phyloP scores from a whole-genome alignment of 257 asterid species.

The Solanum medicagineum region DNA sequence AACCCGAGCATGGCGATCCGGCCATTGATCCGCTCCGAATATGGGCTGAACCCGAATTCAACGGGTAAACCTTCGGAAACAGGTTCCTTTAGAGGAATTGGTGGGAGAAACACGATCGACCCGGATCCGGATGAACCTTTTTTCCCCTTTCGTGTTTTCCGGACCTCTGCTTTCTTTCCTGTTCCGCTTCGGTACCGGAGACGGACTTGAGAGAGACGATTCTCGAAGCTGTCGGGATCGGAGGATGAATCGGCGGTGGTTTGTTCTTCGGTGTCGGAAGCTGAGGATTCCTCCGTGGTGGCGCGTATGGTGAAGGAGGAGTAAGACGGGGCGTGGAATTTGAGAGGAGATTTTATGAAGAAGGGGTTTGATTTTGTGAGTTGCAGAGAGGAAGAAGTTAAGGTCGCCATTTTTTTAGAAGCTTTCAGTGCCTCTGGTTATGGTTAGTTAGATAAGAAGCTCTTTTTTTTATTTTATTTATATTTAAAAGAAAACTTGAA shows the following conservation, averaged over 20 bases:
- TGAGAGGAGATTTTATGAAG: slow-evolving; percentile 3
- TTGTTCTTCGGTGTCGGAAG: slow-evolving; percentile 23
- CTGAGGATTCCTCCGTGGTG: slow-evolving; percentile 31
- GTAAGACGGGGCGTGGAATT: slow-evolving; percentile 8
- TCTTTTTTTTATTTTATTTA: background rate
- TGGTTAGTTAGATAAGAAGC: background rate
- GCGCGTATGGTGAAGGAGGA: slow-evolving; percentile 26
- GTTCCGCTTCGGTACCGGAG: slow-evolving; percentile 68
- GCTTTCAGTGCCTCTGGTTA: background rate
- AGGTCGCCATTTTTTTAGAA: slow-evolving; percentile 43
- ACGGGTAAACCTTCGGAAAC: slow-evolving; percentile 61
- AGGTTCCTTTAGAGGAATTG: slow-evolving; percentile 64
- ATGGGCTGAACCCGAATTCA: slow-evolving; percentile 90
- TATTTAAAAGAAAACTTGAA: background rate
- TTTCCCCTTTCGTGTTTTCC: slow-evolving; percentile 57
- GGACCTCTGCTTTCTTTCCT: slow-evolving; percentile 72
- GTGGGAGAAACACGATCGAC: slow-evolving; percentile 61
- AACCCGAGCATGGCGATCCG: slow-evolving; percentile 72
- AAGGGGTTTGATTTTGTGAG: slow-evolving; percentile 34
- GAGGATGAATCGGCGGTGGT: slow-evolving; percentile 14
- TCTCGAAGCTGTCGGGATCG: slow-evolving; percentile 50
- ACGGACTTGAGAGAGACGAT: slow-evolving; percentile 57
- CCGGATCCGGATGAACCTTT: slow-evolving; percentile 36
- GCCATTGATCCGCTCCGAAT: slow-evolving; percentile 72
- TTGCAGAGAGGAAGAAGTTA: slow-evolving; percentile 53